Base-by-base conservation (phyloP, 768 basidiomycete species). In the Mycena floridula region DNA sequence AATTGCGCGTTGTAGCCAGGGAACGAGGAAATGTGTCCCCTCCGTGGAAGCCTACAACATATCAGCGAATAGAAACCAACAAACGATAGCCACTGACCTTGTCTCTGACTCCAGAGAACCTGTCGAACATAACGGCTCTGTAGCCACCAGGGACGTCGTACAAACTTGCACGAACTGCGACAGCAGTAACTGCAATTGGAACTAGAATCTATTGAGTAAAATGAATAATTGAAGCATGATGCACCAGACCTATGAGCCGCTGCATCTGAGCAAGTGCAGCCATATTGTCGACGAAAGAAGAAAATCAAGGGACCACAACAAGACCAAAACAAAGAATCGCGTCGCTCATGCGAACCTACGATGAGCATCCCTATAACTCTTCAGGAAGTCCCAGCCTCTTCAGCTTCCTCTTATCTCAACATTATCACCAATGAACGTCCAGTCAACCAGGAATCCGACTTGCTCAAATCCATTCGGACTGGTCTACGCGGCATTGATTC, bases 41-140 rank as follows among this genome's bases (percentile, higher is more conserved):
- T 99, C 96, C 5, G 77, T 77, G 7, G 82, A 78, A 8, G 94
- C 86, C 93, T 95, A 51, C 11, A n/a, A n/a, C n/a, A n/a, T n/a
- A n/a, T n/a, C n/a, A n/a, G n/a, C n/a, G n/a, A n/a, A n/a, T n/a
- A 42, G 15, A 37, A 18, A n/a, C 18, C 45, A 7, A 18, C 25
- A 6, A 42, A 37, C 26, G 28, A 21, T n/a, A n/a, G n/a, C n/a
- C n/a, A n/a, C n/a, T n/a, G n/a, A 88, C 93, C 72, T 76, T 65
- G 59, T 84, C 74, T 65, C 84, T 83, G 40, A 96, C 94, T 58
- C 93, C 94, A 37, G 86, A 78, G 61, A 99, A 97, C 56, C 95
- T 77, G 66, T 98, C 95, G 67, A 99, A 98, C 86, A 98, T 94
- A 52, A 99, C 94, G 27, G 94, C 94, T 46, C 88, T 76, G 66